A percentile compares a stretch with the other conserved stretches of the same genome.
Evolutionary conservation across 148 eudicot genomes (phyloP).

Genomic region (Chenopodium suecicum): DNA sequence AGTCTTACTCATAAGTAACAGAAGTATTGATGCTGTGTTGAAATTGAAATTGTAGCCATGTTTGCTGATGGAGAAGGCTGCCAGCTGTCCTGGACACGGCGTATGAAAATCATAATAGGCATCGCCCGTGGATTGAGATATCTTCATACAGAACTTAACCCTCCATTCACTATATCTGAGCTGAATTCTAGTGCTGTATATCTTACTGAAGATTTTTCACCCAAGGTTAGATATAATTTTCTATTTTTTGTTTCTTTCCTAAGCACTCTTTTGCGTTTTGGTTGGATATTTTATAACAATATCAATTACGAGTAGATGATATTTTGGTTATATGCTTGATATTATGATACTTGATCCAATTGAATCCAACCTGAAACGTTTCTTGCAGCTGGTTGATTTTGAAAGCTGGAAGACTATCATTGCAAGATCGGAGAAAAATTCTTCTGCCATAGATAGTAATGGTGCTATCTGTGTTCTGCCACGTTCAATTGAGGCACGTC

Average conservation of each 20-base stretch:
- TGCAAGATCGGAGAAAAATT: slow-evolving; percentile 80
- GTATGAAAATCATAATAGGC: slow-evolving; percentile 86
- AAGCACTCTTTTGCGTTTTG: neutral
- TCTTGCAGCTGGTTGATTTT: slow-evolving; percentile 88
- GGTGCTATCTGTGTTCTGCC: slow-evolving; percentile 77
- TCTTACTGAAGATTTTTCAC: slow-evolving; percentile 91
- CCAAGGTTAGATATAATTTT: slow-evolving; percentile 52
- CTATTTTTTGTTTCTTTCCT: neutral
- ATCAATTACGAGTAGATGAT: neutral
- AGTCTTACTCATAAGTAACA: neutral
- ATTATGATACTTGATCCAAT: neutral
- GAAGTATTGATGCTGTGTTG: neutral
- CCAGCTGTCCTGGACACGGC: slow-evolving; percentile 86
- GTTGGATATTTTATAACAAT: neutral
- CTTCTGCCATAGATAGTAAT: slow-evolving; percentile 57
- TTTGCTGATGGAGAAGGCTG: slow-evolving; percentile 80
- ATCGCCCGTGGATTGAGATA: slow-evolving; percentile 82
- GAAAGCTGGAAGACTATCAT: slow-evolving; percentile 91
- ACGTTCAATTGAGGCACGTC: slow-evolving; percentile 60
- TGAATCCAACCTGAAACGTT: neutral
- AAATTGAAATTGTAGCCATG: slow-evolving; percentile 26
- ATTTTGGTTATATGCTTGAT: neutral
- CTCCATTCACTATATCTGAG: slow-evolving; percentile 83
- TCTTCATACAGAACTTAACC: slow-evolving; percentile 86
- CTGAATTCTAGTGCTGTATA: slow-evolving; percentile 82